Conservation (phyloP, 139 green algal species). For the Chlamydomonas sphaeroides region DNA sequence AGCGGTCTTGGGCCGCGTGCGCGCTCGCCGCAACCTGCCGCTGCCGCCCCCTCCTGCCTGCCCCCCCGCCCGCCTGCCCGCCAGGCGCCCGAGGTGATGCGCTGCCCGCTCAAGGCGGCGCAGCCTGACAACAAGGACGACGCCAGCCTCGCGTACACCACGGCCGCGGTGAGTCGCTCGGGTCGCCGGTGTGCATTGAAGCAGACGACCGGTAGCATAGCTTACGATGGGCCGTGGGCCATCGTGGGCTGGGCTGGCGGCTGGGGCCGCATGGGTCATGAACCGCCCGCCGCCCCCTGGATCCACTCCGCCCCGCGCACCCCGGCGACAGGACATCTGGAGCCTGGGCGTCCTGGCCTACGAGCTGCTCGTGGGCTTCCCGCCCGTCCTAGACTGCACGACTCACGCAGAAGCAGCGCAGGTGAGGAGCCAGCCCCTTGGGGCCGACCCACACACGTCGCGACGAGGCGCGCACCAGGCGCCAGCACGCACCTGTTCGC, state of each 20-base stretch:
- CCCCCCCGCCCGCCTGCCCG: background rate
- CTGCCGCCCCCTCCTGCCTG: background rate
- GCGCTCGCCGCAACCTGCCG: background rate
- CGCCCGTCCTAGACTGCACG: constrained; percentile 10
- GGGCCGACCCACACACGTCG: background rate
- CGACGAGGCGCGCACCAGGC: too few species aligned
- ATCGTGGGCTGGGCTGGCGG: too few species aligned
- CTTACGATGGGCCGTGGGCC: too few species aligned
- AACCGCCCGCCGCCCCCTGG: too few species aligned
- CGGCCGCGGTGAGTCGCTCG: too few species aligned
- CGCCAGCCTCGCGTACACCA: constrained; percentile 39
- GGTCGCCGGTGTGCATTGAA: too few species aligned
- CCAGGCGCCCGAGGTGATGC: constrained; percentile 51
- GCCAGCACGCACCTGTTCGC: too few species aligned
- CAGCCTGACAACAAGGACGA: constrained; percentile 53
- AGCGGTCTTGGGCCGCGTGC: too few species aligned
- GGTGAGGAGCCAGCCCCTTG: background rate
- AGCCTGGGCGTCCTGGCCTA: constrained; percentile 25
- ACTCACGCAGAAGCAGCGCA: background rate
- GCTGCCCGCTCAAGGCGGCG: constrained; percentile 46
- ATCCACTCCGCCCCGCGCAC: too few species aligned
- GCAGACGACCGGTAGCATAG: too few species aligned
- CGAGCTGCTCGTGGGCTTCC: constrained; percentile 41
- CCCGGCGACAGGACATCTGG: constrained; percentile 28
- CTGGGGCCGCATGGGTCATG: too few species aligned